Evolutionary conservation across 768 basidiomycete species (phyloP).

Genomic region (Macrolepiota albuminosa): DNA sequence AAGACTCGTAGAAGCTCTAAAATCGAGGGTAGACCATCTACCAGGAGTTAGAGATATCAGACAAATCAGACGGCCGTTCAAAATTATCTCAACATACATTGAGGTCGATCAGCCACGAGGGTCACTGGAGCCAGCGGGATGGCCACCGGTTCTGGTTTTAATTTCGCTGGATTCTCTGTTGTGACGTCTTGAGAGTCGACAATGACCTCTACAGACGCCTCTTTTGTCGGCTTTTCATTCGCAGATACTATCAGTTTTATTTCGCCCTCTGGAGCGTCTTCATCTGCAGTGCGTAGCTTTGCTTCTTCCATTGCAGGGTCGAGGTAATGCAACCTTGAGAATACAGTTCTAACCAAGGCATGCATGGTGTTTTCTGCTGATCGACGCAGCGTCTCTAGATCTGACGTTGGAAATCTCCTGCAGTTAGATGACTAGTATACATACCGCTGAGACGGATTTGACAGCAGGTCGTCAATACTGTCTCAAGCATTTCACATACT

Average conservation of each 20-base stretch:
- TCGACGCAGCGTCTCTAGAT: constrained; percentile 75
- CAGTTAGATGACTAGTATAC: constrained; percentile 23
- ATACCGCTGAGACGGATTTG: constrained; percentile 93
- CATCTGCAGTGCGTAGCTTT: constrained; percentile 47
- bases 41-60: constrained; percentile 6
- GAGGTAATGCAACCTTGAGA: constrained; percentile 63
- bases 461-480: constrained; percentile 94
- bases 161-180: constrained; percentile 5
- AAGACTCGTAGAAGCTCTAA: constrained; percentile 91
- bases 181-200: constrained; percentile 15
- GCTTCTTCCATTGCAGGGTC: constrained; percentile 66
- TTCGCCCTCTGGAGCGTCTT: constrained; percentile 34
- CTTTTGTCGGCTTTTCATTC: constrained; percentile 25
- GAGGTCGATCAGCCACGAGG: constrained; percentile 28
- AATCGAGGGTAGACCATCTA: constrained; percentile 89
- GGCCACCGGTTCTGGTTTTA: constrained; percentile 9
- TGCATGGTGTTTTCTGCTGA: constrained; percentile 91
- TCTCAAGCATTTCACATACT: constrained; percentile 98
- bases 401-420: constrained; percentile 9
- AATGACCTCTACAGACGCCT: constrained; percentile 17
- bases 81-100: constrained; percentile 30
- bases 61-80: background rate
- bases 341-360: constrained; percentile 76
- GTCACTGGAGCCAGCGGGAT: constrained; percentile 19
- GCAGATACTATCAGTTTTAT: constrained; percentile 11